Base-by-base conservation (phyloP, 192 early-diverging fungal genomes). In the Mortierella hygrophila region DNA sequence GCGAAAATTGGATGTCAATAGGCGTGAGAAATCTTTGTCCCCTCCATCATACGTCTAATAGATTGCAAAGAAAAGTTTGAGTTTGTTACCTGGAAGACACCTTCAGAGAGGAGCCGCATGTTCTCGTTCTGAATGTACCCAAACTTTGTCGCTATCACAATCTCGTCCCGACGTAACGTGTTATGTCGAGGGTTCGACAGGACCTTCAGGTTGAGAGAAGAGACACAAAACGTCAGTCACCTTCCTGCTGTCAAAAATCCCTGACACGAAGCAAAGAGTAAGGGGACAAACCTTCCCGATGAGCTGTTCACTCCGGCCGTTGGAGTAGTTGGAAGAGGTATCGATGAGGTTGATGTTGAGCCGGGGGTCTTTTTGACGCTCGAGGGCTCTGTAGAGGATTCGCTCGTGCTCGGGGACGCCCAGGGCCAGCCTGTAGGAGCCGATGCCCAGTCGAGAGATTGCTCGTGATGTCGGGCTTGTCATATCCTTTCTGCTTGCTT, bases 391-490 rank as follows among this genome's bases (percentile, higher is more conserved):
- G 77, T 82, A 87, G 15, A 89, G 32, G 10, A 76, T 77, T 13
- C 73, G 73, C 41, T 89, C 85, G 76, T 89, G 79, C 44, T 82
- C 80, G 5, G 76, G 70, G 5, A 73, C 68, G 0, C 85, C 80
- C 0, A 79, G 49, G 35, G 77, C 70, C 72, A 89, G 46, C 9
- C 88, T 70, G 69, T 87, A 89, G 46, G 77, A 68, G 38, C 88
- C 84, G 20, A 89, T 73, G 15, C 83, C 88, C 21, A 87, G 42
- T 16, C 85, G 84, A 26, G 88, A 87, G 72, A 89, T 94, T 92
- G 93, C 92, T 93, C 94, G 68, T 90, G 95, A 91, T 91, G 93
- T 89, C 94, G 94, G 92, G 93, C 76, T 80, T 57, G 68, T 78
- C 54, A 73, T 38, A 52, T 65, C 60, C 60, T 35, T 9, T 26